Conservation (phyloP, 2,329 filamentous ascomycete species). For the Chalaropsis thielavioides region DNA sequence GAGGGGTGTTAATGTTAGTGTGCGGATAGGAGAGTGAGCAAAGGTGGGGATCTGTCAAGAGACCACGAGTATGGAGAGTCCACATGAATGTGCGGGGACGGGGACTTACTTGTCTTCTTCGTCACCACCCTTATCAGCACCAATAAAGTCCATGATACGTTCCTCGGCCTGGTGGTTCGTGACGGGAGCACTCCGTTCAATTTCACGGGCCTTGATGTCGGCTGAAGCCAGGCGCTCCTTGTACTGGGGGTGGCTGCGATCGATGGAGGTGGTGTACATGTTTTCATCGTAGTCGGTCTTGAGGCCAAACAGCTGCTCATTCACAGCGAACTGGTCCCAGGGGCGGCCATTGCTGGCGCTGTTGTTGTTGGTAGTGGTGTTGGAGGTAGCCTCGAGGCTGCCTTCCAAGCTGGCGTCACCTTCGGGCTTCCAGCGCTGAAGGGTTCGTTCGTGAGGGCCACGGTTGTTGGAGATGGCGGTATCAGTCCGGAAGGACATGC, state of each 20-base stretch:
- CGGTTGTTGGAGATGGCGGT: slow-evolving; percentile 69
- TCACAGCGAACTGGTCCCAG: slow-evolving; percentile 93
- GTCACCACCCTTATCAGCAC: slow-evolving; percentile 54
- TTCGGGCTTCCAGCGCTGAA: slow-evolving; percentile 72
- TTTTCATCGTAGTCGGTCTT: slow-evolving; percentile 88
- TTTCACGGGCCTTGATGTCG: slow-evolving; percentile 75
- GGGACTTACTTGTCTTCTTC: slow-evolving; percentile 76
- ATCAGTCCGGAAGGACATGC: slow-evolving; percentile 68
- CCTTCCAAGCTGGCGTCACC: slow-evolving; percentile 45
- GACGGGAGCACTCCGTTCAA: slow-evolving; percentile 57
- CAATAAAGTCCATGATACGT: slow-evolving; percentile 55
- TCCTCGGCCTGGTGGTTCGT: slow-evolving; percentile 86
- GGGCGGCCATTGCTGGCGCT: slow-evolving; percentile 20
- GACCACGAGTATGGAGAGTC: neutral
- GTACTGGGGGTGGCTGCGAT: slow-evolving; percentile 72
- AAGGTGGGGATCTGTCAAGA: neutral
- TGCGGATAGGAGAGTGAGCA: neutral
- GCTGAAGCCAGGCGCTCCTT: slow-evolving; percentile 63
- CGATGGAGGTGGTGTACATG: slow-evolving; percentile 82
- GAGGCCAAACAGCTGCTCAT: slow-evolving; percentile 74
- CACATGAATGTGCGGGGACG: neutral
- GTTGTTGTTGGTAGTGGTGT: neutral
- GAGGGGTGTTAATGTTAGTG: slow-evolving; percentile 11
- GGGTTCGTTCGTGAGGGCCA: slow-evolving; percentile 52
- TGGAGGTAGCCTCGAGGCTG: slow-evolving; percentile 48